Conservation (phyloP, 345 rosid species). For the Populus ilicifolia region DNA sequence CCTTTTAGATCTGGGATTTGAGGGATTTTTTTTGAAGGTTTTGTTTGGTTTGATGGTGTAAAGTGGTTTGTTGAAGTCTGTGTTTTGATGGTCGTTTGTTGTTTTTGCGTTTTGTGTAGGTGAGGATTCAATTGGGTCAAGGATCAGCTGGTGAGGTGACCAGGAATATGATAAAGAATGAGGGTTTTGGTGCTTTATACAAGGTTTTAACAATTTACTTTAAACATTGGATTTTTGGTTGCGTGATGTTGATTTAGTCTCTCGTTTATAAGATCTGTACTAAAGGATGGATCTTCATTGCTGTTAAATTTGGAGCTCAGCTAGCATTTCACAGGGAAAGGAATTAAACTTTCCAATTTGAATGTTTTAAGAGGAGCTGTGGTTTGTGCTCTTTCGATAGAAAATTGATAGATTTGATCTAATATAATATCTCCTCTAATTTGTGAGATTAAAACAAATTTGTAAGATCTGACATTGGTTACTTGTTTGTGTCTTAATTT, state of each 20-base stretch:
- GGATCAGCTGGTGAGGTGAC: conserved; percentile 83
- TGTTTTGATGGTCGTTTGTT: conserved; percentile 15
- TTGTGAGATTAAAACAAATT: background rate
- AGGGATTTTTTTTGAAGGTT: background rate
- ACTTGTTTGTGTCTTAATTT: background rate
- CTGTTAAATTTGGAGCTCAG: background rate
- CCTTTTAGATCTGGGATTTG: conserved; percentile 39
- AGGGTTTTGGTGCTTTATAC: conserved; percentile 88
- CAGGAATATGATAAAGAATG: conserved; percentile 72
- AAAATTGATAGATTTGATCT: background rate
- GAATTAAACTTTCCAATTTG: background rate
- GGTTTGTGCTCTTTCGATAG: background rate
- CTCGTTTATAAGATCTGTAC: background rate
- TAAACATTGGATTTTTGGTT: background rate
- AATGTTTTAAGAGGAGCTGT: background rate
- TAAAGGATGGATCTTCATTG: background rate
- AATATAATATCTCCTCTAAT: background rate
- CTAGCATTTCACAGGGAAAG: background rate
- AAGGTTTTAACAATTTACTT: conserved; percentile 45
- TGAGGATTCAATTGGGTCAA: conserved; percentile 97
- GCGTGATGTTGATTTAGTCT: background rate
- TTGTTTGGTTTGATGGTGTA: background rate
- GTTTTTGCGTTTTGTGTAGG: conserved; percentile 45
- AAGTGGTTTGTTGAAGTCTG: background rate
- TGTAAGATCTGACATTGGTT: background rate